Conservation (phyloP, 2,329 filamentous ascomycete species). For the Acrocalymma vagum region DNA sequence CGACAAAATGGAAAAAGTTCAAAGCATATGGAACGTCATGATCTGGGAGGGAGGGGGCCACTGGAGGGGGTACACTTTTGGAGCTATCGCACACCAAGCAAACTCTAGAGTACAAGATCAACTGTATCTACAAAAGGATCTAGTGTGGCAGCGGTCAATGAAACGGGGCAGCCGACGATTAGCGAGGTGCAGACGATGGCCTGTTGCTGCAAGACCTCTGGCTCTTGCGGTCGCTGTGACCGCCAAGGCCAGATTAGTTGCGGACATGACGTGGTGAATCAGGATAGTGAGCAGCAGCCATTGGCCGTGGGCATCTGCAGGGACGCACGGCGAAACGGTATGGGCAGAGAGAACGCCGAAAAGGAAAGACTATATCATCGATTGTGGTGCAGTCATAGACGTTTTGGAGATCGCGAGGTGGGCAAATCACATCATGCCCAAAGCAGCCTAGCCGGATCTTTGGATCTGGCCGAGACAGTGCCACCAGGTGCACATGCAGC, state of each 20-base stretch:
- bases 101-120: slow-evolving; percentile 28
- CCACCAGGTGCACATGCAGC: too few species aligned
- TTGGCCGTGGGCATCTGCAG: slow-evolving; percentile 27
- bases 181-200: slow-evolving; percentile 27
- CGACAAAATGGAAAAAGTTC: slow-evolving; percentile 17
- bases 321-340: slow-evolving; percentile 30
- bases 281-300: slow-evolving; percentile 16
- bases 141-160: slow-evolving; percentile 36
- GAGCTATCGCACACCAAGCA: slow-evolving; percentile 25
- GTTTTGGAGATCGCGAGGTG: slow-evolving; percentile 34
- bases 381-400: slow-evolving; percentile 38
- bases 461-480: background rate
- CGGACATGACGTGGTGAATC: slow-evolving; percentile 30
- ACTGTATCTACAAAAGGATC: slow-evolving; percentile 27
- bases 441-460: slow-evolving; percentile 11
- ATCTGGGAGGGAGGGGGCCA: slow-evolving; percentile 25
- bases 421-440: slow-evolving; percentile 22
- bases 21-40: slow-evolving; percentile 30
- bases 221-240: too few species aligned
- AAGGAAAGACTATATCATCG: slow-evolving; percentile 16
- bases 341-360: slow-evolving; percentile 26
- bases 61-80: too few species aligned
- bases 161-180: slow-evolving; percentile 26
- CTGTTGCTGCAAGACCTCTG: slow-evolving; percentile 30
- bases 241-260: too few species aligned